phyloP scores from a whole-genome alignment of 768 basidiomycete species.

The Sutorius australiensis region DNA sequence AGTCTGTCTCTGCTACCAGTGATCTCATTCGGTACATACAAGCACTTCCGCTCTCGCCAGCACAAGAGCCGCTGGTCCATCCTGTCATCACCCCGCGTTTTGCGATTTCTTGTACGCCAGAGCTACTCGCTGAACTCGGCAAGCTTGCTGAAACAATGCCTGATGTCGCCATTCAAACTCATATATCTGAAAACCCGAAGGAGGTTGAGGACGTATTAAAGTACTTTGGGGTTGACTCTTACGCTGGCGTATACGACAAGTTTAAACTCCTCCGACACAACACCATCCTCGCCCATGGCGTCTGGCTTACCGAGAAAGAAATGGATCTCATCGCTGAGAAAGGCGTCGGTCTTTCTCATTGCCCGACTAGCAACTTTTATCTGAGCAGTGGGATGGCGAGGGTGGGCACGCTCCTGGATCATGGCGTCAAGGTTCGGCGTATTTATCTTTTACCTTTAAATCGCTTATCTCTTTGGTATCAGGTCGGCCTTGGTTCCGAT shows the following conservation, averaged over 20 bases:
- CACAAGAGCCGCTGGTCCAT: conserved; percentile 62
- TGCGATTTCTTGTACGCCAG: conserved; percentile 79
- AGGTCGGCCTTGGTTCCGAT: conserved; percentile 96
- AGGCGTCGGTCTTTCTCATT: conserved; percentile 82
- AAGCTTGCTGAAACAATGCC: conserved; percentile 55
- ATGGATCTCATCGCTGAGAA: conserved; percentile 62
- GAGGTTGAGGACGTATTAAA: conserved; percentile 66
- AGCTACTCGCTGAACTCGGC: conserved; percentile 63
- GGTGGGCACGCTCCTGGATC: conserved; percentile 75
- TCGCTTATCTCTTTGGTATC: conserved; percentile 2
- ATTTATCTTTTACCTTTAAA: neutral
- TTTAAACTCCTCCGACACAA: conserved; percentile 71
- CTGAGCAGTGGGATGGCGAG: conserved; percentile 80
- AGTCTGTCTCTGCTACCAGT: conserved; percentile 60
- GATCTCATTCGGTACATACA: conserved; percentile 69
- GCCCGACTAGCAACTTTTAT: conserved; percentile 93
- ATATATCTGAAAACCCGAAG: conserved; percentile 77
- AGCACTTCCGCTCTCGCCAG: conserved; percentile 39
- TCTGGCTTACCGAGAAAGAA: conserved; percentile 74
- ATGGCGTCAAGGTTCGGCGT: conserved; percentile 71
- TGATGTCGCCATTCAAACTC: conserved; percentile 80
- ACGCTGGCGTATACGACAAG: conserved; percentile 79
- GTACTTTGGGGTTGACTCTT: conserved; percentile 67
- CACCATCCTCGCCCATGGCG: conserved; percentile 86
- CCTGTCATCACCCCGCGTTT: conserved; percentile 96